Evolutionary conservation across 164 flowering plant species (phyloP).

Genomic region (Buxus sempervirens): DNA sequence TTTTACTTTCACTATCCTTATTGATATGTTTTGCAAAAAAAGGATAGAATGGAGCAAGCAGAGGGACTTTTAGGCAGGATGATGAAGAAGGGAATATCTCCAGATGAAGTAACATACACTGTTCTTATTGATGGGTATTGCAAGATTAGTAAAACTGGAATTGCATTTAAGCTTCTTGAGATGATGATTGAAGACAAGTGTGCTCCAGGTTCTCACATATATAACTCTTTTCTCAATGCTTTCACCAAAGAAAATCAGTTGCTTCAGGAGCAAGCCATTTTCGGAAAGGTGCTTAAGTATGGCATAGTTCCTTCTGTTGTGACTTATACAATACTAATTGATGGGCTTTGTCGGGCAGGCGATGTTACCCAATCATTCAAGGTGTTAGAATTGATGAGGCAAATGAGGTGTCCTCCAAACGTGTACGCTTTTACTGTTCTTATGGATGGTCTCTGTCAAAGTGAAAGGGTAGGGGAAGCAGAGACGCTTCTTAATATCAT

Average conservation of each 20-base stretch:
- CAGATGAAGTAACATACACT: constrained; percentile 17
- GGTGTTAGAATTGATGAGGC: constrained; percentile 28
- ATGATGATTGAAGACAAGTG: constrained; percentile 9
- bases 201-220: constrained; percentile 15
- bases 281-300: constrained; percentile 32
- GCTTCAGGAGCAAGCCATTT: constrained; percentile 21
- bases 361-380: constrained; percentile 12
- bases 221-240: constrained; percentile 27
- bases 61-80: constrained; percentile 9
- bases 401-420: constrained; percentile 27
- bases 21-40: constrained; percentile 18
- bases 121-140: constrained; percentile 25
- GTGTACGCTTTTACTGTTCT: constrained; percentile 28
- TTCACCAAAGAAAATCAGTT: constrained; percentile 24
- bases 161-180: constrained; percentile 19
- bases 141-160: constrained; percentile 16
- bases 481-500: constrained; percentile 22
- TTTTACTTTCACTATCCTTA: constrained; percentile 17
- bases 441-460: constrained; percentile 21
- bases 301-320: constrained; percentile 34
- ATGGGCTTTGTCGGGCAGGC: constrained; percentile 26
- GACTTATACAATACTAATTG: constrained; percentile 30
- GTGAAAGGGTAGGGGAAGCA: constrained; percentile 28
- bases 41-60: constrained; percentile 9
- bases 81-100: constrained; percentile 9